Base-by-base conservation (phyloP, 257 asterid species). In the Solanum peruvianum region DNA sequence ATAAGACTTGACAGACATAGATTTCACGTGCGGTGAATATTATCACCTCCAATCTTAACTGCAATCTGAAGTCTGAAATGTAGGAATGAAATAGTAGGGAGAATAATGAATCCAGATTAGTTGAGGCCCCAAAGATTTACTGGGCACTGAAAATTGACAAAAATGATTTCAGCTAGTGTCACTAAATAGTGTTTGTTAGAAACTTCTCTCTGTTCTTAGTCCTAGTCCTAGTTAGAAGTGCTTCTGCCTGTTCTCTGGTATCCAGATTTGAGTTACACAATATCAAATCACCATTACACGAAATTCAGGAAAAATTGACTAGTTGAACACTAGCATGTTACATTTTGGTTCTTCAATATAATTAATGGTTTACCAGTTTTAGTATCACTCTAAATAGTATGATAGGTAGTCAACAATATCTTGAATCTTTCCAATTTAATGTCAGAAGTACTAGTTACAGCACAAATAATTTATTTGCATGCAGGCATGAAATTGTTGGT, bases 401-500 rank as follows among this genome's bases (percentile, higher is more conserved):
- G 8, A 2, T 75, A 9, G 6, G 13, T 60, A 7, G 23, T n/a
- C 35, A 77, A 42, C 56, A 67, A 23, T 75, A 23, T 41, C 5
- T 77, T 77, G 83, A 45, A 44, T 44, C 8, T 37, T 73, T 20
- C 33, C 49, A 77, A 44, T 16, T 44, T 44, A 77, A 77, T 77
- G 35, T n/a, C 60, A 77, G 33, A 42, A 44, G 39, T 77, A 13
- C 39, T 35, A 20, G 31, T 25, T 49, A 49, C 58, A 49, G 58
- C 58, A 49, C 16, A 49, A 49, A 23, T 45, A 58, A 37, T 60
- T 15, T 37, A 13, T 9, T 67, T n/a, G 23, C 60, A 20, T 87
- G 78, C 91, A 94, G 96, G 86, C 97, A 94, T 89, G 98, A 93
- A 89, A 93, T 94, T 81, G 92, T 89, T 69, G 98, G 98, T 47